Evolutionary conservation across 306 rosid genomes (phyloP), one percentile per base, ranked within the genome.

Genomic region (Trifolium subterraneum): DNA sequence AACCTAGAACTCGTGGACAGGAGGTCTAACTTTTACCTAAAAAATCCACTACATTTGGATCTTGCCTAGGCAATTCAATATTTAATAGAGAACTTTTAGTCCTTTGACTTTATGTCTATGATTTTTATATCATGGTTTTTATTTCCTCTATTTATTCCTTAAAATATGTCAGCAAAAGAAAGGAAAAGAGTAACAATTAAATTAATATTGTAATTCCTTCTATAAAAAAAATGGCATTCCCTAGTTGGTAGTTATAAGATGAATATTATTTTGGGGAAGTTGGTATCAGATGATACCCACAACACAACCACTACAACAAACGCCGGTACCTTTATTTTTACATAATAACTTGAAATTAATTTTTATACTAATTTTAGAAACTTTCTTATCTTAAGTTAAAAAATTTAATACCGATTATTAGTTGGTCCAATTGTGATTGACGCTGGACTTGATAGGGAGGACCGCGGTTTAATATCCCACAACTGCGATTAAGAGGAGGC

Each of bases 31-130:
- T n/a, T 35, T 35, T 35, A 2, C 8, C 38, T 35, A 1, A 45
- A 47, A 52, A 70, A 23, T 23, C 44, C 48, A 56, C 66, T 74
- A n/a, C 51, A 50, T 31, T 6, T 76, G 71, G 70, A 68, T 69
- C 52, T 52, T 18, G 65, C 62, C 42, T 51, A 15, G 38, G 31
- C 22, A 64, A 11, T 9, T 23, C 2, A 54, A 51, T 48, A 14
- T 63, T 70, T 45, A 60, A 15, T 52, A 1, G 31, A 72, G 22
- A 41, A 35, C 47, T 38, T 73, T 70, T 45, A 20, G 62, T 67
- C 19, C 66, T 59, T 41, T 72, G 74, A 76, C 82, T 72, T 68
- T 35, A 3, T 70, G 33, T 71, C 31, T 64, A 19, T 44, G 42
- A 27, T 45, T 80, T 77, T 56, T 47, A 10, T 61, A 62, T 42